A percentile compares a stretch with the other conserved stretches of the same genome.
Conservation (phyloP, 1,284 basidiomycete genomes). For the Cryptococcus floricola region DNA sequence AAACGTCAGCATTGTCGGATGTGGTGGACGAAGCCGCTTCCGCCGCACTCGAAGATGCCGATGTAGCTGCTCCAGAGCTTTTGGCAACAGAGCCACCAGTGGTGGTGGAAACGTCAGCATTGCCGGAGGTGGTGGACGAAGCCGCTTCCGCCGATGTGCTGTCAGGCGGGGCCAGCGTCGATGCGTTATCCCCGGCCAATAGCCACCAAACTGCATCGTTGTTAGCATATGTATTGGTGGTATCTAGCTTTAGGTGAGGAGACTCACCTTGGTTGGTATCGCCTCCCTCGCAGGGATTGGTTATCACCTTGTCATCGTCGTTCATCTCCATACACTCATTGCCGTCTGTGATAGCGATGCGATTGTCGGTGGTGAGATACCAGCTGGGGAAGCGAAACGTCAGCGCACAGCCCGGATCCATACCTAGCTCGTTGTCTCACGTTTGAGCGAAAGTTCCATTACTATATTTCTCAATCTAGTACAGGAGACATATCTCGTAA, state of each 20-base stretch:
- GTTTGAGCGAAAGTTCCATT: slow-evolving; percentile 11
- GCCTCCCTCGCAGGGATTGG: slow-evolving; percentile 26
- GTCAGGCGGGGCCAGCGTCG: no score
- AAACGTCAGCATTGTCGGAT: no score
- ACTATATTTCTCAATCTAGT: slow-evolving; percentile 11
- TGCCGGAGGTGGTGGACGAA: not conserved
- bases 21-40: not conserved
- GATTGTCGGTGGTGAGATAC: slow-evolving; percentile 26
- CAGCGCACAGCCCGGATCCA: not conserved
- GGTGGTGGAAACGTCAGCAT: no score
- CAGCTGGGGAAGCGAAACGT: slow-evolving; percentile 6
- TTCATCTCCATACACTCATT: slow-evolving; percentile 33
- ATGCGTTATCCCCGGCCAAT: no score
- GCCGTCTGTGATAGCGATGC: slow-evolving; percentile 34
- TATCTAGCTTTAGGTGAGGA: no score
- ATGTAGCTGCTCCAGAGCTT: no score
- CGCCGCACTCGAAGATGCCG: no score
- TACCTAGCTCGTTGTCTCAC: slow-evolving; percentile 1
- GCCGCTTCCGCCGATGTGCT: no score
- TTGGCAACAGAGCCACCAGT: no score
- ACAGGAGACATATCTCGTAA: not conserved
- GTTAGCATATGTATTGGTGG: no score
- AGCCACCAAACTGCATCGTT: no score
- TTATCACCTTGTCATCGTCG: slow-evolving; percentile 21
- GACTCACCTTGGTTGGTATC: slow-evolving; percentile 35